Evolutionary conservation across 148 eudicot species (phyloP), one percentile per base, ranked within the genome.

Genomic region (Nepenthes gracilis): DNA sequence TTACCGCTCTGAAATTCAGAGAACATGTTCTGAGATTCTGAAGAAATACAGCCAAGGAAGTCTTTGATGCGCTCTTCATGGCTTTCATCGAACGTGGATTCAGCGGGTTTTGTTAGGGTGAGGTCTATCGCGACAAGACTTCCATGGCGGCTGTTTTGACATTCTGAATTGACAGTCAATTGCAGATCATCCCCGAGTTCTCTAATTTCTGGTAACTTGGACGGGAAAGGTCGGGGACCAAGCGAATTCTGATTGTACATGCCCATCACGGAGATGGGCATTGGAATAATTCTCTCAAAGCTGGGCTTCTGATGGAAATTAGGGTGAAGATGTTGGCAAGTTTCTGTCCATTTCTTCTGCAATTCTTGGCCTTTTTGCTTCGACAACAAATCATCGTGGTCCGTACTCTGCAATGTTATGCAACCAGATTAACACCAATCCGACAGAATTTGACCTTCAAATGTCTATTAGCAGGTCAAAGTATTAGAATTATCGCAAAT

Each of bases 101-200:
- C 78, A 0, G 61, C 45, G 33, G 56, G 23, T 63, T 84, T 87
- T 45, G 72, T 40, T 53, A 90, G 84, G 63, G 72, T 81, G 12
- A 93, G 87, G 11, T 93, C 99, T 2, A 97, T 93, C 66, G 78
- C 67, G 1, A 93, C 95, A 0, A 95, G 95, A 69, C 97, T 86
- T 49, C 63, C 43, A 0, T 96, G 95, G 32, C 83, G 80, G 43
- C 78, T 48, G 0, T 36, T 72, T 33, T 47, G 67, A 58, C 58
- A 78, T 47, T 50, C 69, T 33, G 70, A 74, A 60, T 57, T 70
- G 6, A 71, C 62, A 55, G 73, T 80, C 71, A 91, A 67, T 60
- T 74, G 83, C 33, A 78, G 69, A 57, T 69, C 58, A 49, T 61
- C 77, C 23, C 82, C 85, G 0, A 71, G 73, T 61, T 60, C 72